Conservation (phyloP, 441 rosid species). For the Arabidopsis hybrid region DNA sequence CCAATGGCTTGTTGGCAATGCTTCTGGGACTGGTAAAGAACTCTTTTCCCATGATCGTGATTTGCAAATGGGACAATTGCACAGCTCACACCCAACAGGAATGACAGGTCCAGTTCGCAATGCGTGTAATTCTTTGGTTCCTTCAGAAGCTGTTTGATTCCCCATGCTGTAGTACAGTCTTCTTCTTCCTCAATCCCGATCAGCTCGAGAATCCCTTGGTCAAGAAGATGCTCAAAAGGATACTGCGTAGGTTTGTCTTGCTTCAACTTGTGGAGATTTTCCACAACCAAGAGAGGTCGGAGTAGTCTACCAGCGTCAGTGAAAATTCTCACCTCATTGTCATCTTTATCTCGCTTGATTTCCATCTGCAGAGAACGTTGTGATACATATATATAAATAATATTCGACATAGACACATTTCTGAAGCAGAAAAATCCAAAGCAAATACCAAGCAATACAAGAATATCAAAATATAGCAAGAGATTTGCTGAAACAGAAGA, state of each 20-base stretch:
- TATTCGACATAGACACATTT: neutral
- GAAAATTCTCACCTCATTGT: slow-evolving; percentile 80
- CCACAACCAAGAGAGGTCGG: slow-evolving; percentile 87
- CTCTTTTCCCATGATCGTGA: slow-evolving; percentile 92
- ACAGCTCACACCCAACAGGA: slow-evolving; percentile 82
- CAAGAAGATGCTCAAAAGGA: slow-evolving; percentile 63
- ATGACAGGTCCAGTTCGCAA: slow-evolving; percentile 88
- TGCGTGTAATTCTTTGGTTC: slow-evolving; percentile 66
- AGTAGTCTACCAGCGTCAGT: slow-evolving; percentile 90
- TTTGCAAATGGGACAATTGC: slow-evolving; percentile 90
- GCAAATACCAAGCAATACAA: slow-evolving; percentile 26
- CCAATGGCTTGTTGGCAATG: slow-evolving; percentile 95
- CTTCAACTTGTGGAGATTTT: slow-evolving; percentile 63
- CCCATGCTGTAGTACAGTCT: slow-evolving; percentile 80
- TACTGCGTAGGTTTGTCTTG: slow-evolving; percentile 57
- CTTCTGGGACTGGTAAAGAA: slow-evolving; percentile 89
- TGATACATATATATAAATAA: slow-evolving; percentile 6
- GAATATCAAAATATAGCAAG: slow-evolving; percentile 18
- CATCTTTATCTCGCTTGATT: slow-evolving; percentile 76
- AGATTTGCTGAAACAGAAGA: slow-evolving; percentile 24
- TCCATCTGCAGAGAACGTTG: slow-evolving; percentile 64
- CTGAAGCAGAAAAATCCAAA: slow-evolving; percentile 17
- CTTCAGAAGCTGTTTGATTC: slow-evolving; percentile 59
- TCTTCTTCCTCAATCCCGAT: slow-evolving; percentile 93
- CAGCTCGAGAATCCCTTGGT: slow-evolving; percentile 76